Evolutionary conservation across 176 grass and related monocot species (phyloP), one percentile per base, ranked within the genome.

Genomic region (Hyparrhenia diplandra): DNA sequence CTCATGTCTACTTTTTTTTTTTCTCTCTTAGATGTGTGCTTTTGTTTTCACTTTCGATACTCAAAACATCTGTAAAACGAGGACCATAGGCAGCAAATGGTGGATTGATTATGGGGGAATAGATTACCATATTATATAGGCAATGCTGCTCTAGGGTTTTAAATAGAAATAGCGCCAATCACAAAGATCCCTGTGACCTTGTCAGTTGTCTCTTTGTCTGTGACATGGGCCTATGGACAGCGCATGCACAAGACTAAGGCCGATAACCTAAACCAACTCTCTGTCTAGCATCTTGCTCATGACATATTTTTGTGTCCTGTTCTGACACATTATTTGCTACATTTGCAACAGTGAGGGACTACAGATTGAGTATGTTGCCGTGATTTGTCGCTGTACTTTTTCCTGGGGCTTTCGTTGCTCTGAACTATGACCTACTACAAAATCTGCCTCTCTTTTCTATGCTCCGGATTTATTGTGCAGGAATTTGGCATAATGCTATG

Each of bases 401-500:
- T 86, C 92, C 95, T 77, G 95, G 95, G 71, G 95, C 95, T 59
- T 95, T 95, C 81, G 82, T 98, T 83, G 84, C 92, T 81, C 86
- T 98, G 83, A 89, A 98, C 64, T 85, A 87, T 81, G 88, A 89
- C 74, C 84, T 73, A 58, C 69, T 95, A 34, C 83, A 93, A 42
- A 89, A 63, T 86, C 52, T 89, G 40, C 77, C 82, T 79, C 79
- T 64, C 64, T 88, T 91, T 83, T 78, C 95, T 9, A 80, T 82
- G 59, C 92, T 98, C 52, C 92, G 95, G 67, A 89, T 98, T 73
- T 98, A 93, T 78, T 93, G 92, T 79, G 92, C 92, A 16, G 95
- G 95, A 16, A 88, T 98, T 70, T 98, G 95, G 92, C 92, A 98
- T 91, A 98, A 98, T 89, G 60, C 86, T 69, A 79, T 85, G 67